A percentile compares a stretch with the other conserved stretches of the same genome.
Conservation (phyloP, 345 rosid species). For the Heritiera fomes region DNA sequence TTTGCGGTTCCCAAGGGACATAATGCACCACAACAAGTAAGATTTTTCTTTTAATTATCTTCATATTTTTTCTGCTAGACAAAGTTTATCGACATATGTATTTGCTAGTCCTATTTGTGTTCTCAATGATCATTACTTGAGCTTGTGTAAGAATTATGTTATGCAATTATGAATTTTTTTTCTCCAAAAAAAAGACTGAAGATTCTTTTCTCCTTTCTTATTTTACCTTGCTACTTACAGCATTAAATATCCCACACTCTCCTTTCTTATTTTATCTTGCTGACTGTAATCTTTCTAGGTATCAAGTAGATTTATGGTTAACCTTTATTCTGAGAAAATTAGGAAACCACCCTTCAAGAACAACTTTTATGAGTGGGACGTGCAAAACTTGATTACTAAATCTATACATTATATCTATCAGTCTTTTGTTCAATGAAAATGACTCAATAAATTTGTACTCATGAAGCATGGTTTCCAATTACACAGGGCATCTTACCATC, state of each 20-base stretch:
- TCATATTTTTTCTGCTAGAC: neutral
- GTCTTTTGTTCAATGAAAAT: slow-evolving; percentile 2
- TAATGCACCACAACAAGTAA: slow-evolving; percentile 90
- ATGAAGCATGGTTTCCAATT: neutral
- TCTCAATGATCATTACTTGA: neutral
- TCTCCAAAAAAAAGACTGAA: neutral
- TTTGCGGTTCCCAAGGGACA: slow-evolving; percentile 74
- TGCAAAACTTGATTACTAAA: neutral
- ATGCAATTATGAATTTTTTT: neutral
- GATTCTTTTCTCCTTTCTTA: neutral
- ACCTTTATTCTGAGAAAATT: neutral
- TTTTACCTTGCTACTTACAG: neutral
- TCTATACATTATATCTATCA: slow-evolving; percentile 11
- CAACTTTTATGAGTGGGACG: neutral
- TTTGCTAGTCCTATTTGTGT: neutral
- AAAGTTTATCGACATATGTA: neutral
- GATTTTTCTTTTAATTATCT: slow-evolving; percentile 12
- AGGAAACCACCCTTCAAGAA: neutral
- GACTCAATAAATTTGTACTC: neutral
- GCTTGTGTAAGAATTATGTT: neutral
- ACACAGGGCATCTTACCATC: neutral
- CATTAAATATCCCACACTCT: neutral
- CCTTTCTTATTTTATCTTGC: neutral
- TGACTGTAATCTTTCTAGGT: neutral
- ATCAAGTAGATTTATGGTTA: neutral